Percentiles rank a stretch among this genome's conserved stretches.
These are phyloP conservation scores for Sutorius australiensis DNA, from an alignment of 768 basidiomycete species.

Conservation along the genomic window DNA sequence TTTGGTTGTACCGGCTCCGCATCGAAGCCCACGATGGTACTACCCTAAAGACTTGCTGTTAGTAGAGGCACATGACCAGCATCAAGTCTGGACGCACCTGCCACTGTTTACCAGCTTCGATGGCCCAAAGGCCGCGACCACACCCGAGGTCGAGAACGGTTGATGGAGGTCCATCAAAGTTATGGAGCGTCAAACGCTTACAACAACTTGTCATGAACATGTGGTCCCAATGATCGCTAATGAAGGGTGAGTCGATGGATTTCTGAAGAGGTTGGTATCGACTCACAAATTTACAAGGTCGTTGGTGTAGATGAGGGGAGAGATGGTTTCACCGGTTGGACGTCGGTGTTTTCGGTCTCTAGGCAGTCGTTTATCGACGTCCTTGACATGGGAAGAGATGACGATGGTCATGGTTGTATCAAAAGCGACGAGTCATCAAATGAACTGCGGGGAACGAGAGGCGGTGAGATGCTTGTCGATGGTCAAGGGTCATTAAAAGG, in stretches of 20 bases:
- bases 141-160: constrained; percentile 67
- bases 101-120: constrained; percentile 68
- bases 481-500: constrained; percentile 15
- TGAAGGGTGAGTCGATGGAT: not conserved
- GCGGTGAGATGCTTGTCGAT: constrained; percentile 5
- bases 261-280: not conserved
- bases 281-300: constrained; percentile 55
- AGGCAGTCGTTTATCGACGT: constrained; percentile 45
- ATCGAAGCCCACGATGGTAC: constrained; percentile 59
- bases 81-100: constrained; percentile 39
- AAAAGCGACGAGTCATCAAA: constrained; percentile 23
- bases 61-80: not conserved
- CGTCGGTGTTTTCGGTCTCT: constrained; percentile 40
- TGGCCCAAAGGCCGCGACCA: constrained; percentile 66
- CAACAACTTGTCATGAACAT: constrained; percentile 55
- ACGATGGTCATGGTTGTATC: constrained; percentile 21
- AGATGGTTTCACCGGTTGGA: constrained; percentile 48
- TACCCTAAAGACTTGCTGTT: constrained; percentile 37
- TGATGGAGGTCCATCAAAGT: constrained; percentile 48
- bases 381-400: constrained; percentile 30
- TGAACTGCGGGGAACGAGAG: constrained; percentile 12
- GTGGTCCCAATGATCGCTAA: constrained; percentile 69
- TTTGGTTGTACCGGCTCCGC: constrained; percentile 52
- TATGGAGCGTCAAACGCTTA: constrained; percentile 49
- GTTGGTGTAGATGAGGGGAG: constrained; percentile 49